Base-by-base conservation (phyloP, 306 rosid genomes). In the Sesbania bispinosa region DNA sequence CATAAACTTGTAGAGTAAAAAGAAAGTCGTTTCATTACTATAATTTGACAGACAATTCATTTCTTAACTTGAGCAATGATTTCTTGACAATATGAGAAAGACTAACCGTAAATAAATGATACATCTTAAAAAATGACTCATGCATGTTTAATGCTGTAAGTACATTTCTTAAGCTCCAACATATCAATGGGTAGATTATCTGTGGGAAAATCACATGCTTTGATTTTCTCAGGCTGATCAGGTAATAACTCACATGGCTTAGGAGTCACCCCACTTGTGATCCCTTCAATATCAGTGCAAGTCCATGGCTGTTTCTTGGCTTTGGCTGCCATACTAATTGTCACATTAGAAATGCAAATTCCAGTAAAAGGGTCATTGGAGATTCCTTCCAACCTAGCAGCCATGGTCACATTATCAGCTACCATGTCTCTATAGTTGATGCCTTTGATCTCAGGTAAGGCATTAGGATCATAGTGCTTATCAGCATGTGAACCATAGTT, bases 351-450 rank as follows among this genome's bases (percentile, higher is more conserved):
- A 41, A 92, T 78, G 75, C 97, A 92, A 14, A 92, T 87, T 24
- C 88, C 90, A 1, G 85, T 82, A 52, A 93, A 88, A 0, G 88
- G 87, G 77, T 88, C 87, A 7, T 76, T 77, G 0, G 96, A 69
- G 41, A 90, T 90, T 29, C 98, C 98, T 53, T 87, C 92, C 79
- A 93, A 73, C n/a, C 81, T 80, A 0, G 82, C 96, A 8, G 98
- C 98, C 73, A 87, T 81, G 10, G 78, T 75, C 0, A 87, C 97
- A 19, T 92, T 68, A 3, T 89, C 96, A 3, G 89, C 97, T 24
- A 81, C 86, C 55, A 88, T 41, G 38, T 90, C 94, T 5, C 77
- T 86, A 29, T 83, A 86, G 60, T 90, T 88, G 43, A 88, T 81
- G 50, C 79, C 79, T 55, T 52, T 71, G 33, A 90, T 83, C 73